A percentile compares a stretch with the other conserved stretches of the same genome.
These are phyloP conservation scores for Citrus australasica DNA, from an alignment of 345 rosid genomes.

Conservation along the genomic window DNA sequence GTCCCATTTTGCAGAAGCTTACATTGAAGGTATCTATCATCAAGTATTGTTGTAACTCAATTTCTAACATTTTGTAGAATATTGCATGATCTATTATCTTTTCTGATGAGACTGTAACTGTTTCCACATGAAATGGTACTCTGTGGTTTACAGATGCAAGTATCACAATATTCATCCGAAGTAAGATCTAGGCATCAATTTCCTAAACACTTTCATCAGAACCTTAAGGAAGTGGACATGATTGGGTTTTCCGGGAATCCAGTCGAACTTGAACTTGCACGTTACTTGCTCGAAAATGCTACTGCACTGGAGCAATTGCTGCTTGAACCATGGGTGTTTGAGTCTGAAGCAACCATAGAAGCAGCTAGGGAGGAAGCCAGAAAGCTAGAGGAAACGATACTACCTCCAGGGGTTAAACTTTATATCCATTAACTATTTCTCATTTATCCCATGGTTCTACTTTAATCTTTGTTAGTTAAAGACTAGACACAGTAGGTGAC, in stretches of 20 bases:
- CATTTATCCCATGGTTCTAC: background rate
- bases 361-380: background rate
- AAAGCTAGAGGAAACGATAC: background rate
- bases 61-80: background rate
- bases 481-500: too few relatives aligned
- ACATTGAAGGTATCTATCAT: background rate
- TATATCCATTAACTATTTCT: background rate
- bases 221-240: slow-evolving; percentile 3
- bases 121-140: background rate
- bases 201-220: background rate
- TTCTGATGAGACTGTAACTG: background rate
- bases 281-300: background rate
- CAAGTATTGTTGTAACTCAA: too few relatives aligned
- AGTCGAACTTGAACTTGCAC: background rate
- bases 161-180: background rate
- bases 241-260: background rate
- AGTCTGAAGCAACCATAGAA: background rate
- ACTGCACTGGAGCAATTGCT: background rate
- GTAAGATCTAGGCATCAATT: background rate
- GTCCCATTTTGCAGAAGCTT: background rate
- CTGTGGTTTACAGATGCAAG: background rate
- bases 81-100: background rate
- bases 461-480: too few relatives aligned
- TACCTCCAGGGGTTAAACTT: background rate
- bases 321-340: background rate